Evolutionary conservation across 129 eudicot species (phyloP).

Genomic region (Heracleum sosnowskyi): DNA sequence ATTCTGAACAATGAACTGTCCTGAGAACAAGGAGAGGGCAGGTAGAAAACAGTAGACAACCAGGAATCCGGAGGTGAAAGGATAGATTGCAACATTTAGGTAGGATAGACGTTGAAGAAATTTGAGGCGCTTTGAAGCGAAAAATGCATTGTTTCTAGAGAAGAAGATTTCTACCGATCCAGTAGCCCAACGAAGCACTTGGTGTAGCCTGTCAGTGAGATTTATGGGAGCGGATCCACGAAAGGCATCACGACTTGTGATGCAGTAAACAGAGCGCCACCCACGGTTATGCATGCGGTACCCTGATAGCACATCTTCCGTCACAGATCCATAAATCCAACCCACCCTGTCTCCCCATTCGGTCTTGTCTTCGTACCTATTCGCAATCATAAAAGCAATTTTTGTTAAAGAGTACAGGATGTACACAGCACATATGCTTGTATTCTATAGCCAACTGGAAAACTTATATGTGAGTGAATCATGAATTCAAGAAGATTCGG

Average conservation of each 20-base stretch:
- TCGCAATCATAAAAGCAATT: not conserved
- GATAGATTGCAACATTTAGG: conserved; percentile 18
- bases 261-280: conserved; percentile 59
- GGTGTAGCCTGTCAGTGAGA: conserved; percentile 55
- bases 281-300: conserved; percentile 68
- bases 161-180: conserved; percentile 60
- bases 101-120: conserved; percentile 17
- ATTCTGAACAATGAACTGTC: conserved; percentile 19
- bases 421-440: not conserved
- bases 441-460: not conserved
- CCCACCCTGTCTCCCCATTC: conserved; percentile 73
- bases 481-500: not conserved
- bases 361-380: conserved; percentile 57
- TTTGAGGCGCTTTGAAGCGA: conserved; percentile 22
- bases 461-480: not conserved
- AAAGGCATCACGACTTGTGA: conserved; percentile 49
- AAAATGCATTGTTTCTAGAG: conserved; percentile 46
- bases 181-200: conserved; percentile 61
- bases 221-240: conserved; percentile 61
- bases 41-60: conserved; percentile 19
- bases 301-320: conserved; percentile 65
- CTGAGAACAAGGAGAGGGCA: conserved; percentile 21
- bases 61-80: conserved; percentile 15
- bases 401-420: not conserved
- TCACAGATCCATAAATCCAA: conserved; percentile 66